Percentiles rank a stretch among this genome's conserved stretches.
phyloP scores from a whole-genome alignment of 805 yeast genomes.

The Ogataea pini region DNA sequence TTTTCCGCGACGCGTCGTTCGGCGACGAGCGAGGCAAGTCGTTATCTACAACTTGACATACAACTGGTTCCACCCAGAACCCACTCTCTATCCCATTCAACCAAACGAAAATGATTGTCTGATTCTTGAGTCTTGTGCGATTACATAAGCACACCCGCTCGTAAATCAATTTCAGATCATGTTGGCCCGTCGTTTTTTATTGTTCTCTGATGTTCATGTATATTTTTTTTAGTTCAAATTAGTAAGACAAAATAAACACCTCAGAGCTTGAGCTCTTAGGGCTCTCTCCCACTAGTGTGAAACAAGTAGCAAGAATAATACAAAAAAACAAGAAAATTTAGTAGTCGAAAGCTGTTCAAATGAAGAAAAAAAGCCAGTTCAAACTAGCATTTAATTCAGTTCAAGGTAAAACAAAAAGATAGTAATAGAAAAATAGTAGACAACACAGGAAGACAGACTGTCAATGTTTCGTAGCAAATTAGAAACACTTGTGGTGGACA shows the following conservation, averaged over 20 bases:
- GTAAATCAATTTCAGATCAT: too few species aligned
- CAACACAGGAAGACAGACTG: conserved; percentile 2
- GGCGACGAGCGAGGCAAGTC: neutral
- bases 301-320: conserved; percentile 6
- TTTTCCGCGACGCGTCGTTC: neutral
- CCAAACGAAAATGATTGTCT: too few species aligned
- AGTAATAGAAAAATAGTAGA: conserved; percentile 7
- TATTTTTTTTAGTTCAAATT: neutral
- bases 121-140: too few species aligned
- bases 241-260: neutral
- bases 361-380: conserved; percentile 2
- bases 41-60: too few species aligned
- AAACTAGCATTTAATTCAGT: conserved; percentile 7
- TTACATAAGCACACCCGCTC: too few species aligned
- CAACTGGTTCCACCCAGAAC: too few species aligned
- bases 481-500: conserved; percentile 95
- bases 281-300: neutral
- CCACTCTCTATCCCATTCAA: too few species aligned
- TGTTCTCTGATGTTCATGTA: neutral
- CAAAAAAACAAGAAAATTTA: conserved; percentile 5
- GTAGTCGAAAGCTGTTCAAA: neutral
- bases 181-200: too few species aligned
- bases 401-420: conserved; percentile 5
- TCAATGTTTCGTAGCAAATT: conserved; percentile 34
- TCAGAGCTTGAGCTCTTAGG: too few species aligned